Percentiles rank a stretch among this genome's conserved stretches.
Conservation (phyloP, 345 rosid genomes). For the Heritiera littoralis region DNA sequence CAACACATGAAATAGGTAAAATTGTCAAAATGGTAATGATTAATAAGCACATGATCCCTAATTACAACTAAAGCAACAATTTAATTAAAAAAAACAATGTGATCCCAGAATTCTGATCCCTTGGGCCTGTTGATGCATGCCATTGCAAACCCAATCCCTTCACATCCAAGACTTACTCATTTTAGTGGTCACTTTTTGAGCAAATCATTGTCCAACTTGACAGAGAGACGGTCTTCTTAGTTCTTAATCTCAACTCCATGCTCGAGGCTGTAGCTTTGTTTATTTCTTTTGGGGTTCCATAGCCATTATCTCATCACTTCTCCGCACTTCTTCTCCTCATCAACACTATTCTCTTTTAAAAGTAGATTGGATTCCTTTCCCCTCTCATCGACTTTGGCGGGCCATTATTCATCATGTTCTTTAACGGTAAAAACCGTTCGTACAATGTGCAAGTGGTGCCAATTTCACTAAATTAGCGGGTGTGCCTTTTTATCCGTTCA, state of each 20-base stretch:
- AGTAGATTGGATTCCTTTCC: slow-evolving; percentile 8
- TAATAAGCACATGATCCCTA: neutral
- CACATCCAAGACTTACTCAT: neutral
- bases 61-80: neutral
- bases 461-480: neutral
- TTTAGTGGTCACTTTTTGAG: neutral
- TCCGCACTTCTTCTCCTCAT: neutral
- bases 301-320: neutral
- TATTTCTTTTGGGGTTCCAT: neutral
- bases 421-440: slow-evolving; percentile 1
- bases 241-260: neutral
- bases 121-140: neutral
- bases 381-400: neutral
- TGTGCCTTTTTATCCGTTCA: neutral
- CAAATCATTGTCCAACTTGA: slow-evolving; percentile 6
- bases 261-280: slow-evolving; percentile 1
- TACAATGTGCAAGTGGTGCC: slow-evolving; percentile 1
- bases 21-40: neutral
- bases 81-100: neutral
- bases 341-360: neutral
- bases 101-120: neutral
- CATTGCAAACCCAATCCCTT: neutral
- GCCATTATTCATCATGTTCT: neutral
- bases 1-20: neutral
- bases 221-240: too few species aligned